Conservation (phyloP, 164 flowering plant species). For the Akebia trifoliata region DNA sequence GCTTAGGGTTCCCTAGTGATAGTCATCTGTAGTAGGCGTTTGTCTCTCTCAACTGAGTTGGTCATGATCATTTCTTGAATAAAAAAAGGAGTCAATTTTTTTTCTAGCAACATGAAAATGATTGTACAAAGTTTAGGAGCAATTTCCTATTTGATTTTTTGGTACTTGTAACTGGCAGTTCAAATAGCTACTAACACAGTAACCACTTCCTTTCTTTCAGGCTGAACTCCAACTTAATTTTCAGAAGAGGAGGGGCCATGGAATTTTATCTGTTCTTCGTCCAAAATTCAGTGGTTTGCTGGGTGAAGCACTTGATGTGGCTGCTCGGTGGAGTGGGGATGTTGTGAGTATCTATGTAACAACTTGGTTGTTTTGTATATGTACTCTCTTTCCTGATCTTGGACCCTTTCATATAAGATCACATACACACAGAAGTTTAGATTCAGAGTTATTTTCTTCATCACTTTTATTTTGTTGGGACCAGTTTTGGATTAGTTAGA, state of each 20-base stretch:
- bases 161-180: no score
- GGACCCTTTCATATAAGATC: neutral
- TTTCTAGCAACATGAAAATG: no score
- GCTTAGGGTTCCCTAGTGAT: neutral
- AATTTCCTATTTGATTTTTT: no score
- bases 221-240: slow-evolving; percentile 93
- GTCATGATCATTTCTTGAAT: no score
- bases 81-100: no score
- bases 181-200: no score
- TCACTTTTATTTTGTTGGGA: no score
- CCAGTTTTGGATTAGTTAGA: no score
- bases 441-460: no score
- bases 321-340: slow-evolving; percentile 99
- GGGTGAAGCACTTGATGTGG: slow-evolving; percentile 92
- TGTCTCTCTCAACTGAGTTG: neutral
- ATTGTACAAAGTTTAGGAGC: no score
- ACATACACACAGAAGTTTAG: neutral
- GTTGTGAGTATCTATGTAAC: slow-evolving; percentile 60
- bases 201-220: slow-evolving; percentile 47
- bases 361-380: slow-evolving; percentile 1
- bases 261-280: slow-evolving; percentile 71
- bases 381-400: neutral
- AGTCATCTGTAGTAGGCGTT: neutral
- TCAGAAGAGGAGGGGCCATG: slow-evolving; percentile 93
- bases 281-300: slow-evolving; percentile 97